Percentiles rank a stretch among this genome's conserved stretches.
Conservation (phyloP, 306 rosid genomes). For the Nissolia schottii region DNA sequence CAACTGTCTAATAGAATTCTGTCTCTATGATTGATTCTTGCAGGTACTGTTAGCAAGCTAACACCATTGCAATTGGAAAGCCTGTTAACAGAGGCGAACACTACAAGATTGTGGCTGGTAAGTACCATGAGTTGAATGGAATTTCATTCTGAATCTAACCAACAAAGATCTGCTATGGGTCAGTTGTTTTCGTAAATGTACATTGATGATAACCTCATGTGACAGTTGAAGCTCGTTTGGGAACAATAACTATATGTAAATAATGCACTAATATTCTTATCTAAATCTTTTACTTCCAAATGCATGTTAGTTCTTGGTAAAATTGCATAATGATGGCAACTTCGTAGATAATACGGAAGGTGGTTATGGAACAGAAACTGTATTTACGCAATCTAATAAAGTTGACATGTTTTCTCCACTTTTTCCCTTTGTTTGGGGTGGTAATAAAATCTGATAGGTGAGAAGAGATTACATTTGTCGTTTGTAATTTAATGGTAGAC, state of each 20-base stretch:
- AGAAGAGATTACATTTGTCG: not conserved
- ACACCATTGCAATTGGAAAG: conserved; percentile 92
- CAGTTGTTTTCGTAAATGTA: not conserved
- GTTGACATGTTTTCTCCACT: not conserved
- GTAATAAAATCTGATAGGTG: not conserved
- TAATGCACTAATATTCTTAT: not conserved
- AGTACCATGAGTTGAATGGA: conserved; percentile 19
- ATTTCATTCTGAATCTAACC: conserved; percentile 16
- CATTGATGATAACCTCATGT: not conserved
- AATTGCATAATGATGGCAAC: not conserved
- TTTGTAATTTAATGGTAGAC: not conserved
- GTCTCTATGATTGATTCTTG: conserved; percentile 15
- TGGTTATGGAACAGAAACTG: not conserved
- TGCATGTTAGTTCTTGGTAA: not conserved
- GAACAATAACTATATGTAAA: not conserved
- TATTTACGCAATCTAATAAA: not conserved
- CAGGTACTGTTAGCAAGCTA: conserved; percentile 62
- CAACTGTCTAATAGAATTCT: conserved; percentile 16
- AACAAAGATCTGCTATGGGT: not conserved
- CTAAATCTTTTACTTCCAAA: not conserved
- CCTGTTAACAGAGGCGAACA: conserved; percentile 78
- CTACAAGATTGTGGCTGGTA: conserved; percentile 84
- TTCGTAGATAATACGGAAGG: not conserved
- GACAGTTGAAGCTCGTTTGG: not conserved
- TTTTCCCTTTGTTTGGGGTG: not conserved